Conservation (phyloP, 441 rosid genomes). For the Gossypium aridum region DNA sequence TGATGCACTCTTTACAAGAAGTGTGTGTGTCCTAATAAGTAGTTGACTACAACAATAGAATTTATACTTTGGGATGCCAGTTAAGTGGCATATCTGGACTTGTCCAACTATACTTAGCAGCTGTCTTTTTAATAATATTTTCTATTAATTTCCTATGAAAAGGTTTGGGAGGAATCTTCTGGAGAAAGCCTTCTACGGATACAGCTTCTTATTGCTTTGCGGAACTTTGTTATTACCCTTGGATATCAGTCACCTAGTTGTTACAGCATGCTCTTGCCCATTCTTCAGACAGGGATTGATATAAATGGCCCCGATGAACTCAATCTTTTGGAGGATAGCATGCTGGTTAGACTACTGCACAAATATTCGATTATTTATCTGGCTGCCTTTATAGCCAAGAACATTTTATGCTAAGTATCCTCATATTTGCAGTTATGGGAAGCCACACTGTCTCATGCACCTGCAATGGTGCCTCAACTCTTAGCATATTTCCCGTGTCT, state of each 20-base stretch:
- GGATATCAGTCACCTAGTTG: conserved; percentile 81
- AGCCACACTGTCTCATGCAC: conserved; percentile 84
- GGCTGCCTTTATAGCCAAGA: conserved; percentile 14
- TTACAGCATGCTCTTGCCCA: conserved; percentile 72
- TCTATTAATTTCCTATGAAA: too few relatives aligned
- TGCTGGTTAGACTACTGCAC: conserved; percentile 57
- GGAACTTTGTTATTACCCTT: conserved; percentile 84
- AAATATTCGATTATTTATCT: conserved; percentile 1
- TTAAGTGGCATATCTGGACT: too few relatives aligned
- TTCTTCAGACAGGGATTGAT: conserved; percentile 82
- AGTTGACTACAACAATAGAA: too few relatives aligned
- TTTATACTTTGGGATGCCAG: too few relatives aligned
- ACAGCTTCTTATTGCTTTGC: conserved; percentile 94
- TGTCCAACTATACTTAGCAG: too few relatives aligned
- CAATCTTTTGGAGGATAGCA: conserved; percentile 92
- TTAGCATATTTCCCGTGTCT: conserved; percentile 72
- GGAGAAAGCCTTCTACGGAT: conserved; percentile 97
- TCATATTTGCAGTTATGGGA: conserved; percentile 85
- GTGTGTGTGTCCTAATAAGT: too few relatives aligned
- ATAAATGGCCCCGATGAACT: conserved; percentile 87
- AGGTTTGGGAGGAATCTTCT: conserved; percentile 97
- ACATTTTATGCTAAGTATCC: conserved; percentile 16
- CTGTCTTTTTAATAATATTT: too few relatives aligned
- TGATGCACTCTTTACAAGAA: too few relatives aligned
- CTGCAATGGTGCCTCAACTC: conserved; percentile 86